Evolutionary conservation across 2,329 filamentous ascomycete genomes (phyloP), one percentile per base, ranked within the genome.

Genomic region (Fusarium mexicanum): DNA sequence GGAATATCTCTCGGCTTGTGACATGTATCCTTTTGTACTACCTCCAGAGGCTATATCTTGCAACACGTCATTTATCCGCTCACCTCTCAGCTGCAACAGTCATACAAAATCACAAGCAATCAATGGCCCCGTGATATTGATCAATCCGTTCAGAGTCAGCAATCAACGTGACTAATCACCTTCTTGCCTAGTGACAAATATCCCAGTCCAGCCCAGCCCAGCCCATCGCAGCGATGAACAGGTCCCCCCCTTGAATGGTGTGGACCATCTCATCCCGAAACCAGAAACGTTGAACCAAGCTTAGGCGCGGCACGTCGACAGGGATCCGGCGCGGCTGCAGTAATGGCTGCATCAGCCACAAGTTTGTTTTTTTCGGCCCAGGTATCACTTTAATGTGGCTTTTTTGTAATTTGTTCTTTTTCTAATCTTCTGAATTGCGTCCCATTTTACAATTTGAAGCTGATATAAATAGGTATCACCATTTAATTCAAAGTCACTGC

Each of bases 241-340:
- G 35, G 50, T 22, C 46, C 59, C 70, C 67, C 74, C 54, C 54
- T 69, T 63, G 63, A 62, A 57, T 26, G 54, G 59, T 69, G 61
- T 65, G 72, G 62, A 38, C 74, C 69, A 59, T 72, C 67, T 73
- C 51, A 57, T 69, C 76, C 72, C 54, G 68, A 64, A 74, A 72
- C 72, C 65, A 76, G 66, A 76, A 70, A 79, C 77, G 77, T 79
- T 78, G 77, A 78, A 78, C 77, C 76, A 78, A 78, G 74, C 77
- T 78, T 78, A 78, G 77, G 55, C 77, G 77, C 77, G 77, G 73
- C 67, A 78, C 77, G 59, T 74, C 68, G 76, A 76, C 77, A 78
- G 70, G 77, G 77, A 71, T 78, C 69, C 72, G 72, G 67, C 73
- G 74, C 68, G 74, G 67, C 75, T 77, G 76, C 68, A 74, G 58